phyloP scores from a whole-genome alignment of 2,329 filamentous ascomycete genomes.

The Fusarium zealandicum region DNA sequence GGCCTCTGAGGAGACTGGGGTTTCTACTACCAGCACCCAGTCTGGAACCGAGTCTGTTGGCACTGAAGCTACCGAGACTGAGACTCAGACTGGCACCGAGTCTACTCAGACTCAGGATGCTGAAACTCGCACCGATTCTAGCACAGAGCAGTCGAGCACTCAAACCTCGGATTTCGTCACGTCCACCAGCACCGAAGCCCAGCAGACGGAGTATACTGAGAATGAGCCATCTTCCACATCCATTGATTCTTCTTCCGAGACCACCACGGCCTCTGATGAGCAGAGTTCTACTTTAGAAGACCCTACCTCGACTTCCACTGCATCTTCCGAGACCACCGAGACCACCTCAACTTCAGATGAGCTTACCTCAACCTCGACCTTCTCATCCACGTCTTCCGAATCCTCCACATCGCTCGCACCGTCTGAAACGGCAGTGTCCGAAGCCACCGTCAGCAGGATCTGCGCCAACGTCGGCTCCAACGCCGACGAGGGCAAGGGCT shows the following conservation, averaged over 20 bases:
- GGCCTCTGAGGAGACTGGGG: background rate
- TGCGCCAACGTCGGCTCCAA: slow-evolving; percentile 7
- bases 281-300: background rate
- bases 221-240: background rate
- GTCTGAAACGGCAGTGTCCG: background rate
- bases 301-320: background rate
- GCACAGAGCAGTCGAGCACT: background rate
- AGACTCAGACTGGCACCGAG: background rate
- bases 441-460: background rate
- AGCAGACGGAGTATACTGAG: background rate
- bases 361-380: background rate
- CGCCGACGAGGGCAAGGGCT: background rate
- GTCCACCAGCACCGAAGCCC: background rate
- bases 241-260: background rate
- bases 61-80: background rate
- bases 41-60: background rate
- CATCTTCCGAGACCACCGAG: background rate
- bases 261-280: background rate
- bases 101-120: background rate
- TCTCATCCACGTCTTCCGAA: background rate
- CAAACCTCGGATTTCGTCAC: background rate
- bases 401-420: background rate
- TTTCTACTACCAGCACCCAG: background rate
- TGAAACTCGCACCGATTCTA: background rate
- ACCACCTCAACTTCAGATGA: background rate